Percentiles rank a stretch among this genome's conserved stretches.
These are phyloP conservation scores for Pythium brachiatum DNA, from an alignment of 352 stramenopile genomes.

Conservation along the genomic window DNA sequence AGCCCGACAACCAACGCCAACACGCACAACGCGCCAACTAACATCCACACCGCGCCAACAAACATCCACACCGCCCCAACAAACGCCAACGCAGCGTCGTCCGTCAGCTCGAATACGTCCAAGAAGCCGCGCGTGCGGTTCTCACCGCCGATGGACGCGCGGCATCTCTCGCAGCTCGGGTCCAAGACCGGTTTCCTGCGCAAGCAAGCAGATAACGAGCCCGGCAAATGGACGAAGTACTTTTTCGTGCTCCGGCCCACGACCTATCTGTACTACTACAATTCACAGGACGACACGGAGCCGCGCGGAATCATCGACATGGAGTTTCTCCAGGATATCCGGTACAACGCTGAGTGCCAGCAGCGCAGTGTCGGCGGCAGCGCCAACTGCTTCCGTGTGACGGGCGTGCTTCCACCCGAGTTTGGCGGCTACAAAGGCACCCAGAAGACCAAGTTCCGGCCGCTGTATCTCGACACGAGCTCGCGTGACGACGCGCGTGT, in stretches of 20 bases:
- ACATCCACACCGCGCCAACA: too few species aligned
- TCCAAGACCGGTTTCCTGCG: conserved; percentile 60
- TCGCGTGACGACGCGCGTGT: conserved; percentile 40
- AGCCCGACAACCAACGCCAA: background rate
- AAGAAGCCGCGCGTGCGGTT: conserved; percentile 61
- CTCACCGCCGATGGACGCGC: conserved; percentile 43
- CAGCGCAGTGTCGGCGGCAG: conserved; percentile 66
- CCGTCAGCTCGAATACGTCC: background rate
- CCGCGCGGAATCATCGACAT: conserved; percentile 77
- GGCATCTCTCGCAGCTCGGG: conserved; percentile 39
- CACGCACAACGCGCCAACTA: too few species aligned
- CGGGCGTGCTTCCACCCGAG: conserved; percentile 48
- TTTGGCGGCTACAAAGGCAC: conserved; percentile 19
- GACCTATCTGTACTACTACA: conserved; percentile 87
- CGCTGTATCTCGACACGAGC: conserved; percentile 67
- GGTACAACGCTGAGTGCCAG: conserved; percentile 70
- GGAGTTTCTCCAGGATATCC: conserved; percentile 75
- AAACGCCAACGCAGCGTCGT: background rate
- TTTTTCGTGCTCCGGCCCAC: conserved; percentile 75
- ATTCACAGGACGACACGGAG: conserved; percentile 51
- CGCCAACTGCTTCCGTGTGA: conserved; percentile 68
- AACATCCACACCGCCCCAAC: too few species aligned
- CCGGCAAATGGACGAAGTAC: conserved; percentile 74
- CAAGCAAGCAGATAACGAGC: conserved; percentile 81
- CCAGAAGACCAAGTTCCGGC: conserved; percentile 42